A percentile compares a stretch with the other conserved stretches of the same genome.
phyloP scores from a whole-genome alignment of 257 asterid genomes.

The Solanum lycopersicoides region DNA sequence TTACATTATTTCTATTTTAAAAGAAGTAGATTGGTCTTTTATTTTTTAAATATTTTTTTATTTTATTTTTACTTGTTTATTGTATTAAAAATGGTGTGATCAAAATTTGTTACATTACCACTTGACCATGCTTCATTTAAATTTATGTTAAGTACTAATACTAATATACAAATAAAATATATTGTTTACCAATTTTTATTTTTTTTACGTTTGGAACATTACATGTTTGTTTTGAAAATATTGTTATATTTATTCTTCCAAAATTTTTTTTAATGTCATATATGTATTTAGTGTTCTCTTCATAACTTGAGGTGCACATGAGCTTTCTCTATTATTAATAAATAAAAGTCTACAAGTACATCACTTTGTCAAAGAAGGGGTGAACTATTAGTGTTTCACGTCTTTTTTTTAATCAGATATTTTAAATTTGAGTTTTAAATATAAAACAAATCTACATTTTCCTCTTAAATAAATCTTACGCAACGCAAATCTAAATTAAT shows the following conservation, averaged over 20 bases:
- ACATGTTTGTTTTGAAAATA: background rate
- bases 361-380: background rate
- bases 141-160: background rate
- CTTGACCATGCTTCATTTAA: background rate
- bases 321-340: background rate
- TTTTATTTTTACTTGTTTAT: background rate
- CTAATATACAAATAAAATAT: background rate
- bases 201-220: background rate
- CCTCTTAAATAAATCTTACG: accelerated
- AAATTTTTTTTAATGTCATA: background rate
- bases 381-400: background rate
- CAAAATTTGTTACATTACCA: too few species aligned
- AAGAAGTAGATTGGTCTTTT: too few species aligned
- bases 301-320: background rate
- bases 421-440: background rate
- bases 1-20: too few species aligned
- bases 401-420: accelerated
- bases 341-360: background rate
- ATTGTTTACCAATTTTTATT: too few species aligned
- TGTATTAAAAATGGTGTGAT: background rate
- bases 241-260: background rate
- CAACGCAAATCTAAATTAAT: accelerated
- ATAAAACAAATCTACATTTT: background rate
- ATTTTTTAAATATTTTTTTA: too few species aligned
- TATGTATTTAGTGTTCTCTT: background rate